Base-by-base conservation (phyloP, 768 basidiomycete genomes). In the Coprinopsis cinerea region DNA sequence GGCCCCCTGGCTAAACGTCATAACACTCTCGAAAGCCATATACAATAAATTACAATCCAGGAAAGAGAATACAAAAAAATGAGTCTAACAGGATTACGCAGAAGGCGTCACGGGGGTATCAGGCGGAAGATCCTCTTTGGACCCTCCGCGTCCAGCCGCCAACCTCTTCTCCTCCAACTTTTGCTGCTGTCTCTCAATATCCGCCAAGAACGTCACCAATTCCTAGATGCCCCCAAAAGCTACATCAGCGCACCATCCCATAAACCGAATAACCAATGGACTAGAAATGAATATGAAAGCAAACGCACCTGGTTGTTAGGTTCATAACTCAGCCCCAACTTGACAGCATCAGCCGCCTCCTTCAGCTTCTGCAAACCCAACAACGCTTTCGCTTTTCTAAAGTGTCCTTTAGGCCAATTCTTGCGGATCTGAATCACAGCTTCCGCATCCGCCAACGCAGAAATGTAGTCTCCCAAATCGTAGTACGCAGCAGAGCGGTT, bases 371-470 rank as follows among this genome's bases (percentile, higher is more conserved):
- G 76, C 44, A 99, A 72, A 18, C 79, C 91, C 1, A 88, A 70
- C 36, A 99, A 71, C 0, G 95, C 92, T 62, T 91, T 92, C 1
- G 91, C 88, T 62, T 88, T 93, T 51, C 96, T 77, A 74, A 96
- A 96, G 65, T 97, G 90, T 0, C 93, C 96, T 62, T 98, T 99
- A 59, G 88, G 81, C 94, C 95, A 98, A 39, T 82, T 83, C 49
- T 83, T 75, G 60, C 92, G 88, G 45, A 96, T 69, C 55, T 79
- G 67, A 35, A 96, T 85, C 60, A 97, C 50, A 13, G 35, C 26
- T 49, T 98, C 93, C 0, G 96, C 93, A 61, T 99, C 96, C 23
- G 83, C 83, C 6, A 94, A 69, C 3, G 92, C 86, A 20, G 79
- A 77, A 44, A 91, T 74, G 57, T 73, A 85, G 64, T 94, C 90